Base-by-base conservation (phyloP, 2,329 filamentous ascomycete species). In the Paracoccidioides lutzii region DNA sequence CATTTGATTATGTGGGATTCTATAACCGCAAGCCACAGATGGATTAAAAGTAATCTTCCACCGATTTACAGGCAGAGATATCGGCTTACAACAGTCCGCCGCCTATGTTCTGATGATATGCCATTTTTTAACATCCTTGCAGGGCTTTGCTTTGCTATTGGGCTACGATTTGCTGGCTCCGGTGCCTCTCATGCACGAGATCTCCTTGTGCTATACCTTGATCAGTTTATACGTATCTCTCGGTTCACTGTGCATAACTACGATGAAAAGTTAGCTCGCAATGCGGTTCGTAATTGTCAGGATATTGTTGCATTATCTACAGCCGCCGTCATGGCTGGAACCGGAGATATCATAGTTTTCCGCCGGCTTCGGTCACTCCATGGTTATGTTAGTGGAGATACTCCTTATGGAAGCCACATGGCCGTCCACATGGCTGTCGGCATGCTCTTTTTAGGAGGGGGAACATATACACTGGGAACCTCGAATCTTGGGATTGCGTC, bases 291-390 rank as follows among this genome's bases (percentile, higher is more conserved):
- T 41, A 94, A 94, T 75, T 97, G 93, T 65, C 88, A 96, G 64
- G 90, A 97, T 65, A 77, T 94, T 2, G 73, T 96, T 9, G 88
- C 88, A 0, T 75, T 98, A 5, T 86, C 90, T 5, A 82, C 83
- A 28, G 84, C 93, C 0, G 88, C 87, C 1, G 88, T 97, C 53
- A 97, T 97, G 91, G 90, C 94, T 5, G 93, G 93, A 33, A 95
- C 90, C 0, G 93, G 94, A 42, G 94, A 98, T 66, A 75, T 98
- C 22, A 74, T 81, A 2, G 84, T 95, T 1, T 86, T 97, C 63
- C 84, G 93, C 28, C 84, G 91, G 12, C 78, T 98, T 37, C 85
- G 93, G 14, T 83, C 87, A 14, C 80, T 98, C 42, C 94, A 98
- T 67, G 91, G 90, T 28, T 84, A 90, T 14, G 83, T 90, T 54